Conservation (phyloP, 257 asterid species). For the Plantago major region DNA sequence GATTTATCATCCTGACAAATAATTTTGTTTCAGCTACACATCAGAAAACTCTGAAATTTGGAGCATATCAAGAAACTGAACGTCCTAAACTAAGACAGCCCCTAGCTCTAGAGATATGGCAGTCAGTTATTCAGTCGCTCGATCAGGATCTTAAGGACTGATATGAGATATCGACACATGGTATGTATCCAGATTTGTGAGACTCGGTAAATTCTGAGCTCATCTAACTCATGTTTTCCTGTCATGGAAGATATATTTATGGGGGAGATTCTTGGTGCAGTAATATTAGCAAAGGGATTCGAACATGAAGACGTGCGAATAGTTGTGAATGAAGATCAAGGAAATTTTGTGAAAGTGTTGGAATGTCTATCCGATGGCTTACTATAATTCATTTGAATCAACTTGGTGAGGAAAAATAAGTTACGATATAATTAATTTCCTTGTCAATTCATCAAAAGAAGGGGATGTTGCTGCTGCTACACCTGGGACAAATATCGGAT, state of each 20-base stretch:
- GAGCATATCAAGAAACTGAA: slow-evolving; percentile 79
- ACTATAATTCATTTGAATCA: slow-evolving; percentile 38
- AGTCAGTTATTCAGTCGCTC: slow-evolving; percentile 49
- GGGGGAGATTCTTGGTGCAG: slow-evolving; percentile 87
- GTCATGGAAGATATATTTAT: slow-evolving; percentile 51
- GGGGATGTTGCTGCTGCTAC: slow-evolving; percentile 60
- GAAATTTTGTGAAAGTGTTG: slow-evolving; percentile 50
- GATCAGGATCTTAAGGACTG: slow-evolving; percentile 44
- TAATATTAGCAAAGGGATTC: slow-evolving; percentile 43
- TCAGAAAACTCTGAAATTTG: slow-evolving; percentile 59
- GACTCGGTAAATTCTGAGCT: background rate
- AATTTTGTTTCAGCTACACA: slow-evolving; percentile 47
- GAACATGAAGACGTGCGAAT: slow-evolving; percentile 63
- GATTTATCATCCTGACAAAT: background rate
- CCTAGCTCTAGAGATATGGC: slow-evolving; percentile 70
- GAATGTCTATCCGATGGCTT: slow-evolving; percentile 47
- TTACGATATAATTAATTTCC: too few species aligned
- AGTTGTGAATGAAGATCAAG: slow-evolving; percentile 27
- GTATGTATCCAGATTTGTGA: slow-evolving; percentile 25
- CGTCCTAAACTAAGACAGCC: slow-evolving; percentile 80
- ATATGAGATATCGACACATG: slow-evolving; percentile 57
- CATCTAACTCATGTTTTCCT: background rate
- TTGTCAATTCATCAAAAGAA: slow-evolving; percentile 51
- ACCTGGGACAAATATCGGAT: slow-evolving; percentile 68
- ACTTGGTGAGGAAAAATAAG: slow-evolving; percentile 48